Percentiles rank a stretch among this genome's conserved stretches.
Conservation (phyloP, 306 rosid species). For the Vigna radiata region DNA sequence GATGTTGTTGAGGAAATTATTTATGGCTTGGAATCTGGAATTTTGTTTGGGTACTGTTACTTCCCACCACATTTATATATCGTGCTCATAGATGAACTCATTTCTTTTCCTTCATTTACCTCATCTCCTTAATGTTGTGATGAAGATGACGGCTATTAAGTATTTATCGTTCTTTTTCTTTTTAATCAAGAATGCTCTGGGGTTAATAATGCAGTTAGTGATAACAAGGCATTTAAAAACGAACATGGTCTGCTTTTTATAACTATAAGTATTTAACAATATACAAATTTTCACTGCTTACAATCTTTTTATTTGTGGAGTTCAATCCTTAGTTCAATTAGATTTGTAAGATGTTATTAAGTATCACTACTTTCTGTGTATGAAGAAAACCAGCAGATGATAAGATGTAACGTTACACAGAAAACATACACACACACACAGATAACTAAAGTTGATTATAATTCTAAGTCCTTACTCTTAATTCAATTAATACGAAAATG, state of each 20-base stretch:
- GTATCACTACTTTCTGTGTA: background rate
- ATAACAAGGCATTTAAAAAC: background rate
- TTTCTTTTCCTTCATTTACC: conserved; percentile 28
- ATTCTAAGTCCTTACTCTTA: background rate
- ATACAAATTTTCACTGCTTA: conserved; percentile 2
- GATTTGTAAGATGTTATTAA: conserved; percentile 21
- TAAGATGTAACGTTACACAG: background rate
- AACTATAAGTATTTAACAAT: background rate
- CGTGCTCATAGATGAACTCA: conserved; percentile 21
- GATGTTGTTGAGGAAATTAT: conserved; percentile 96
- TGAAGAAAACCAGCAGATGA: background rate
- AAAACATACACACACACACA: background rate
- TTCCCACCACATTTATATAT: conserved; percentile 34
- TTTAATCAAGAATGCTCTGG: background rate
- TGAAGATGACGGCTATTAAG: conserved; percentile 27
- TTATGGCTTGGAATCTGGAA: conserved; percentile 95
- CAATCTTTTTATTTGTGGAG: conserved; percentile 7
- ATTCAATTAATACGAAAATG: conserved; percentile 39
- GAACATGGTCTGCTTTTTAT: background rate
- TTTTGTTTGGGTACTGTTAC: conserved; percentile 83
- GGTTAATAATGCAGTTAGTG: conserved; percentile 15
- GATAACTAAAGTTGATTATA: conserved; percentile 25
- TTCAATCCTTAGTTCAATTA: conserved; percentile 5
- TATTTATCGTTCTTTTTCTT: conserved; percentile 5
- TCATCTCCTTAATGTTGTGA: conserved; percentile 21